phyloP scores from a whole-genome alignment of 164 flowering plant species.

The Aristolochia fimbriata region DNA sequence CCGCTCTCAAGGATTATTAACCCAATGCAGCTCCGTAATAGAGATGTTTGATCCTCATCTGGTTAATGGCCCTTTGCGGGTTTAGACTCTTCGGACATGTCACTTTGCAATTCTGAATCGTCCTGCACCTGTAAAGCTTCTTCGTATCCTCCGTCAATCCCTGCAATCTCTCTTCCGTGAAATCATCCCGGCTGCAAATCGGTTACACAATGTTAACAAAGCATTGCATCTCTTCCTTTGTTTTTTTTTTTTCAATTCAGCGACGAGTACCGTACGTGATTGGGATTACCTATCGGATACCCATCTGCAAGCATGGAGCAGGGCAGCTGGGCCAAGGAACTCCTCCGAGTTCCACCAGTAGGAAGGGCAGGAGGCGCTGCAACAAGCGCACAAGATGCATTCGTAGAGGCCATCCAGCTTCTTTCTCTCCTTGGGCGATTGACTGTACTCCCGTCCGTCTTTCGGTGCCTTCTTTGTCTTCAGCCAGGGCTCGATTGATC shows the following conservation, averaged over 20 bases:
- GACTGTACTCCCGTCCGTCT: slow-evolving; percentile 51
- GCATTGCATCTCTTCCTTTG: too few relatives aligned
- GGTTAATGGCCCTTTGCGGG: slow-evolving; percentile 54
- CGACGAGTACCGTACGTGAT: too few relatives aligned
- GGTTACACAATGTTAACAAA: background rate
- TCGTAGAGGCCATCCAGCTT: slow-evolving; percentile 75
- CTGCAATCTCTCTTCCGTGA: slow-evolving; percentile 39
- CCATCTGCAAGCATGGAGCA: slow-evolving; percentile 69
- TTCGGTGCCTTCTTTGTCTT: slow-evolving; percentile 38
- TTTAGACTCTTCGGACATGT: slow-evolving; percentile 67
- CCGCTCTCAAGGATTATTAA: too few relatives aligned
- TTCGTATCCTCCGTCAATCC: slow-evolving; percentile 45
- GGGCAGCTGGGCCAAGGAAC: slow-evolving; percentile 61
- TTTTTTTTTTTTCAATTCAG: too few relatives aligned
- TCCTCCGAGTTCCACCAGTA: slow-evolving; percentile 89
- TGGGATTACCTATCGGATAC: slow-evolving; percentile 36
- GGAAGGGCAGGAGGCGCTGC: slow-evolving; percentile 60
- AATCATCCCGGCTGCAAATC: slow-evolving; percentile 55
- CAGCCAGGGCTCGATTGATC: slow-evolving; percentile 76
- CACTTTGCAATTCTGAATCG: slow-evolving; percentile 49
- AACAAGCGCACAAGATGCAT: slow-evolving; percentile 76
- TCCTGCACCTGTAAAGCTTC: slow-evolving; percentile 56
- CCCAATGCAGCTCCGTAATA: background rate
- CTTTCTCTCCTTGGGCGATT: slow-evolving; percentile 51
- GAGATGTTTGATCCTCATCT: slow-evolving; percentile 44